Evolutionary conservation across 2,329 filamentous ascomycete species (phyloP).

Genomic region (Amauroascus niger): DNA sequence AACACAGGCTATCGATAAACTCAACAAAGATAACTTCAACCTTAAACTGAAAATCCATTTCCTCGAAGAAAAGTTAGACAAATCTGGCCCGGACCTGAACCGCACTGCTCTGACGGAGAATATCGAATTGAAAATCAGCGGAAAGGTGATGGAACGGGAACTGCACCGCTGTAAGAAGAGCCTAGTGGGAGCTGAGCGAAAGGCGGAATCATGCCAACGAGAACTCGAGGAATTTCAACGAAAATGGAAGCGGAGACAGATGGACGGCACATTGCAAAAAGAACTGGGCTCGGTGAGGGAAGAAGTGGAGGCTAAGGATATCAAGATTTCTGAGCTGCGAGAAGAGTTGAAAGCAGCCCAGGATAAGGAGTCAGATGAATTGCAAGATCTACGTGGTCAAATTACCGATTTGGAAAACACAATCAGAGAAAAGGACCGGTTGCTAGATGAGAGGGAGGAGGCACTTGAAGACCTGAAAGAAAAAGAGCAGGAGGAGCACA

Average conservation of each 20-base stretch:
- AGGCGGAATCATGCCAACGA: slow-evolving; percentile 71
- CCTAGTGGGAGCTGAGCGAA: slow-evolving; percentile 69
- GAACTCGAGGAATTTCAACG: slow-evolving; percentile 77
- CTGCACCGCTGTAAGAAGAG: slow-evolving; percentile 78
- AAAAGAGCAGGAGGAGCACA: slow-evolving; percentile 35
- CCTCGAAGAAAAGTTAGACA: slow-evolving; percentile 78
- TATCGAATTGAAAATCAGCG: slow-evolving; percentile 88
- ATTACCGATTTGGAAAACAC: slow-evolving; percentile 68
- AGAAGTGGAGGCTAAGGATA: slow-evolving; percentile 42
- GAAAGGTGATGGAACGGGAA: slow-evolving; percentile 80
- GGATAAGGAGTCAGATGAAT: slow-evolving; percentile 46
- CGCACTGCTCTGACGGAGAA: slow-evolving; percentile 87
- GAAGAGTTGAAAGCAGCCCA: slow-evolving; percentile 51
- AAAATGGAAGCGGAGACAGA: slow-evolving; percentile 64
- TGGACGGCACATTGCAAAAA: slow-evolving; percentile 58
- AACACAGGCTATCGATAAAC: slow-evolving; percentile 65
- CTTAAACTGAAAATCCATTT: slow-evolving; percentile 97
- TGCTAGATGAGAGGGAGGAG: slow-evolving; percentile 64
- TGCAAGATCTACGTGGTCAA: slow-evolving; percentile 61
- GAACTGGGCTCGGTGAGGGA: slow-evolving; percentile 46
- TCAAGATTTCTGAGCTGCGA: slow-evolving; percentile 31
- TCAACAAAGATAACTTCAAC: slow-evolving; percentile 97
- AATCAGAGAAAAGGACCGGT: slow-evolving; percentile 62
- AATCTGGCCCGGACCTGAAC: slow-evolving; percentile 80
- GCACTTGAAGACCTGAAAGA: slow-evolving; percentile 58